Base-by-base conservation (phyloP, 352 stramenopile species). In the Phytophthora crassamura region DNA sequence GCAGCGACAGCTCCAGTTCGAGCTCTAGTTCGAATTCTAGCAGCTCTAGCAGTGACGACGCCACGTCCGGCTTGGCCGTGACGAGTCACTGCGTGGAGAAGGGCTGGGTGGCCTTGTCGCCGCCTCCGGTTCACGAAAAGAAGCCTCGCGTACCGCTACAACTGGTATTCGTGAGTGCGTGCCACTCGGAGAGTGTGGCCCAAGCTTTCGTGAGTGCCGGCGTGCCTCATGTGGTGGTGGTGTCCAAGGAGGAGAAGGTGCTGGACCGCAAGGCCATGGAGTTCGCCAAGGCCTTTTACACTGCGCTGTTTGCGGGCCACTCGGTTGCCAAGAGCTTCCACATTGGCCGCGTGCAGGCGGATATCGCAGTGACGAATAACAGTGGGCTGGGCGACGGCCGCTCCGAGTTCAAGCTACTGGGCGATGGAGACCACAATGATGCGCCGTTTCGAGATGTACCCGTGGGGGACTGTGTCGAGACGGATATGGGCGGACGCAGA, bases 161-260 rank as follows among this genome's bases (percentile, higher is more conserved):
- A 53, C 75, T 98, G 43, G 91, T 97, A 32, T 95, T 98, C 47
- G 82, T 97, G 39, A 97, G 84, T 67, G 89, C 92, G 16, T 97
- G 92, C 55, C 85, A 96, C 68, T 97, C 89, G 18, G 87, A 97
- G 53, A 88, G 78, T 56, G 89, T 92, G 8, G 92, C 89, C 5
- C 75, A 95, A 41, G 90, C 91, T 0, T 97, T 98, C 52, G 92
- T 96, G 49, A 78, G 80, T 39, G 92, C 89, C 1, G 92, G 92
- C 7, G 89, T 98, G 32, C 88, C 88, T 2, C 92, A 98, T 45
- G 92, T 98, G 3, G 85, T 98, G 11, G 91, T 95, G 34, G 90
- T 98, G 2, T 90, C 86, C 11, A 89, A 86, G 40, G 80, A 91
- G 56, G 80, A 89, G 56, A 93, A 96, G 47, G 82, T 97, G 41